phyloP scores from a whole-genome alignment of 257 asterid species.

The Cruciata laevipes region DNA sequence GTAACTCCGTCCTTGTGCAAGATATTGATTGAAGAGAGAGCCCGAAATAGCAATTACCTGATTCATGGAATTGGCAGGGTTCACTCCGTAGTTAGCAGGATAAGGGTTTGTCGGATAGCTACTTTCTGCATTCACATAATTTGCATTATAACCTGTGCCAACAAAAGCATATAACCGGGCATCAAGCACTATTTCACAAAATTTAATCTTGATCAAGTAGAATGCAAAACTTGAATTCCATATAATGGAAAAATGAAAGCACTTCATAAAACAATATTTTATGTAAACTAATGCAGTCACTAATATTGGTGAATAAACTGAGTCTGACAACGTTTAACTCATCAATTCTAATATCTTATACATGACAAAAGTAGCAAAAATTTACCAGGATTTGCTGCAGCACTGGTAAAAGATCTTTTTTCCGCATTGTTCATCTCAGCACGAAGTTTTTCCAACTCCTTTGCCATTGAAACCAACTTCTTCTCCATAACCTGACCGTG shows the following conservation, averaged over 20 bases:
- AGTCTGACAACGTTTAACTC: background rate
- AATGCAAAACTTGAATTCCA: background rate
- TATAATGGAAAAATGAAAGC: background rate
- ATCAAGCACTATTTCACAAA: background rate
- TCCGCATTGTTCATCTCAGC: slow-evolving; percentile 92
- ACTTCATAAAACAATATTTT: background rate
- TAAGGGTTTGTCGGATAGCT: slow-evolving; percentile 58
- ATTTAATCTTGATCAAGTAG: background rate
- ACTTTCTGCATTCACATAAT: slow-evolving; percentile 54
- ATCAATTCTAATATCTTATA: background rate
- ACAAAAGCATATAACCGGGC: slow-evolving; percentile 21
- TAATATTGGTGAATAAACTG: background rate
- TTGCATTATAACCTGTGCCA: slow-evolving; percentile 52
- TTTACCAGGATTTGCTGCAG: slow-evolving; percentile 67
- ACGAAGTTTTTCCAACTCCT: slow-evolving; percentile 91
- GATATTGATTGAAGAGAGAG: background rate
- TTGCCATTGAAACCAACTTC: slow-evolving; percentile 69
- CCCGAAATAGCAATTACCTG: slow-evolving; percentile 37
- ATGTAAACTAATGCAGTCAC: background rate
- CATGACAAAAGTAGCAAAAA: background rate
- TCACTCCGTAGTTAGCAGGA: slow-evolving; percentile 54
- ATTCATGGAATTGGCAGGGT: slow-evolving; percentile 52
- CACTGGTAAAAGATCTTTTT: slow-evolving; percentile 66
- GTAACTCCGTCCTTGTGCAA: background rate
- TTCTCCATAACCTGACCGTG: slow-evolving; percentile 88